A percentile compares a stretch with the other conserved stretches of the same genome.
These are phyloP conservation scores for Neonectria ditissima DNA, from an alignment of 2,329 filamentous ascomycete species.

Conservation along the genomic window DNA sequence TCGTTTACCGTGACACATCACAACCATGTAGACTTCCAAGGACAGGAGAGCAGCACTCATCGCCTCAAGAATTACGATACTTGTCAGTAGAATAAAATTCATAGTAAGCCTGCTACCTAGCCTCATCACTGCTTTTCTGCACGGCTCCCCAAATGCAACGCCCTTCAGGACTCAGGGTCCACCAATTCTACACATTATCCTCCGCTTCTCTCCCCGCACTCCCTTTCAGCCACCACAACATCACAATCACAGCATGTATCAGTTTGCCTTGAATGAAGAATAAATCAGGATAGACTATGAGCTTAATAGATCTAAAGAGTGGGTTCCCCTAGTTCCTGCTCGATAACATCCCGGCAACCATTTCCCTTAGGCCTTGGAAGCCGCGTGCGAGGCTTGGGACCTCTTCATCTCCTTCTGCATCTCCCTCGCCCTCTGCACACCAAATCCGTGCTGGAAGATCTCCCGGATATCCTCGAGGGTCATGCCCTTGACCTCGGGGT, in stretches of 20 bases:
- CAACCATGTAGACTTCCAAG: no score
- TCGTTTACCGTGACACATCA: no score
- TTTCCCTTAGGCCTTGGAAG: slow-evolving; percentile 25
- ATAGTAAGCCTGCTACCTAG: no score
- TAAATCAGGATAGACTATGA: background rate
- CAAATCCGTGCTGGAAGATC: slow-evolving; percentile 62
- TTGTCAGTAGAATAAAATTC: no score
- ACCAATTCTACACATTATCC: no score
- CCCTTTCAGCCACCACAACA: background rate
- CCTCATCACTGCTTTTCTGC: no score
- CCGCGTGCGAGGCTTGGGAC: slow-evolving; percentile 1
- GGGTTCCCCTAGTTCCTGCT: background rate
- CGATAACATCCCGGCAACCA: background rate
- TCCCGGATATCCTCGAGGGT: slow-evolving; percentile 65
- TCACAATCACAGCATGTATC: background rate
- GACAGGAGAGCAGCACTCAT: no score
- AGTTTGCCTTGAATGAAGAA: background rate
- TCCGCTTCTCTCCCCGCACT: background rate
- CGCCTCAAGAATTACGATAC: no score
- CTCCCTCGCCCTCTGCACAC: slow-evolving; percentile 54
- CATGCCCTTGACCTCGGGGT: slow-evolving; percentile 67
- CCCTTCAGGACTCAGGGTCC: no score
- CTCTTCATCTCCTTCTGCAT: slow-evolving; percentile 51
- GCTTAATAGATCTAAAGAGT: background rate
- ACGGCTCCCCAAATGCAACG: no score